Evolutionary conservation across 23 red algal species (phyloP), one percentile per base, ranked within the genome.

Genomic region (Rhodosorus marinus): DNA sequence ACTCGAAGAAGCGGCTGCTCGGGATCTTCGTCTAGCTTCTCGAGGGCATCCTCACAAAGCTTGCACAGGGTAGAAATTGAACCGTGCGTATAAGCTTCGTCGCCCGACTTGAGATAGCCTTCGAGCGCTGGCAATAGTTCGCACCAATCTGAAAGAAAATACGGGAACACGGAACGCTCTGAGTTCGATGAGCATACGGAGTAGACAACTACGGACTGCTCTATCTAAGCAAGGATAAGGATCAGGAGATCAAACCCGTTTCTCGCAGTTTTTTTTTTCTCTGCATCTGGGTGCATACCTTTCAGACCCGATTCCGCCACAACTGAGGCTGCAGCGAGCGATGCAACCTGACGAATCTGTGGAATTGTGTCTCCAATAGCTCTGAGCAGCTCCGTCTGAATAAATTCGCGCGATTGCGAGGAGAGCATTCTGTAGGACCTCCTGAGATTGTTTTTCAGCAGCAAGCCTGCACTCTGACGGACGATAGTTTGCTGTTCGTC

Each of bases 381-480:
- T 36, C 49, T 33, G 31, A 88, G 45, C 45, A 88, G 56, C 30
- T 48, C 43, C 30, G 62, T 23, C 45, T 70, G 63, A 51, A 88
- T 70, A 49, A 77, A 88, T 15, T 55, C 43, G 24, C 56, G 60
- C 8, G 62, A 54, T 5, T 64, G 55, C 29, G 71, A 66, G 42
- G 63, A 60, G 22, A 88, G 32, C 11, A 38, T 48, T 20, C 67
- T 70, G 64, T 69, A 88, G 7, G 68, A 23, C 30, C 52, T 35
- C 40, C 45, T 55, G 60, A 88, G 60, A 61, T 76, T 74, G 54
- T 60, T 77, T 63, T 88, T 88, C 41, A 88, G 60, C 28, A 88
- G 51, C 52, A 88, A 63, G 23, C 71, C 70, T 30, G 81, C 81
- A 51, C 66, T 59, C 59, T 88, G 81, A 27, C 71, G 64, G 29